These are phyloP conservation scores for Boletus barrowsii DNA, from an alignment of 768 basidiomycete genomes.

Conservation along the genomic window DNA sequence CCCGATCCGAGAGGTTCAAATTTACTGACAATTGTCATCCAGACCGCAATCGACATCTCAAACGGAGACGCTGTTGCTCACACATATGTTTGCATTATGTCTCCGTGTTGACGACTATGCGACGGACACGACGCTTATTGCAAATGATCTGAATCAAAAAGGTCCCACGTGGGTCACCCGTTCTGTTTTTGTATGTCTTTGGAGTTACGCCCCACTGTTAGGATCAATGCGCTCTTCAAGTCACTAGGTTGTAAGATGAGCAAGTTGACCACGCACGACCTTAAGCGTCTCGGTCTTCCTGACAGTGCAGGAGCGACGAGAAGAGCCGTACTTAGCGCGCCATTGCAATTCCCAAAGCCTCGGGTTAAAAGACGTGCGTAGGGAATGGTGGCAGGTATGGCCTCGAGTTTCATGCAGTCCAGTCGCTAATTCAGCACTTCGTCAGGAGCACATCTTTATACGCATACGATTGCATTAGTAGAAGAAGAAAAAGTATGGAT, in stretches of 20 bases:
- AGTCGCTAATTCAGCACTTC: background rate
- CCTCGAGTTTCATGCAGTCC: background rate
- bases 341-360: constrained; percentile 79
- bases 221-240: constrained; percentile 70
- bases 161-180: constrained; percentile 53
- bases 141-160: constrained; percentile 70
- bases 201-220: constrained; percentile 21
- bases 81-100: constrained; percentile 79
- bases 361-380: constrained; percentile 32
- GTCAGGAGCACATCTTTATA: background rate
- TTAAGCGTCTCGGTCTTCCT: constrained; percentile 66
- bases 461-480: background rate
- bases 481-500: background rate
- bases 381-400: background rate
- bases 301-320: constrained; percentile 60
- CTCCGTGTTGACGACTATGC: constrained; percentile 77
- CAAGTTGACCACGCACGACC: constrained; percentile 55
- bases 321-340: constrained; percentile 70
- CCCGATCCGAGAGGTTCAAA: too few relatives aligned
- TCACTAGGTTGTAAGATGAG: constrained; percentile 76
- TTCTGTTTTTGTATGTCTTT: background rate
- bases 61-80: constrained; percentile 67
- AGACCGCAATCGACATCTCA: constrained; percentile 59
- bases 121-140: constrained; percentile 63
- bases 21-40: constrained; percentile 5